A percentile compares a stretch with the other conserved stretches of the same genome.
Evolutionary conservation across 2,329 filamentous ascomycete genomes (phyloP).

Genomic region (Penicillium sumatraense): DNA sequence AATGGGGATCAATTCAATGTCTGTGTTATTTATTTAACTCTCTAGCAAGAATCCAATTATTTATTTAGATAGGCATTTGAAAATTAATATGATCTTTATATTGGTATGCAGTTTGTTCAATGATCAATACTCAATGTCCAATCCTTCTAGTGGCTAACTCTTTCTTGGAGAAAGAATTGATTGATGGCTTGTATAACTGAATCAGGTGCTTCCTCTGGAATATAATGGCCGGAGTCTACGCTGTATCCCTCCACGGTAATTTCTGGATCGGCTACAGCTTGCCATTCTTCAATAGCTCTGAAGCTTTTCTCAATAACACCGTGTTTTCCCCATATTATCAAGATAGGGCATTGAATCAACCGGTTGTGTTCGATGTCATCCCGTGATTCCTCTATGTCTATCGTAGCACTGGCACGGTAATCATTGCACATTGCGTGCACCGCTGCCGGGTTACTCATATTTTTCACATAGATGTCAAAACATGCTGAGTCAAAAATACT

Average conservation of each 20-base stretch:
- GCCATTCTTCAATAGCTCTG: not conserved
- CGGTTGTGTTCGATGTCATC: not conserved
- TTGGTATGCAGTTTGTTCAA: too few relatives aligned
- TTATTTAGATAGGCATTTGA: too few relatives aligned
- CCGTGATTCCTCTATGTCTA: not conserved
- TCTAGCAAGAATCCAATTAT: too few relatives aligned
- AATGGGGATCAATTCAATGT: not conserved
- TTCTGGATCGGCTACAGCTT: not conserved
- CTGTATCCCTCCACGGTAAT: not conserved
- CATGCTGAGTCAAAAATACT: not conserved
- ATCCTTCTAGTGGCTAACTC: too few relatives aligned
- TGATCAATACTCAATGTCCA: too few relatives aligned
- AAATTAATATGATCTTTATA: too few relatives aligned
- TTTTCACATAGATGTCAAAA: not conserved
- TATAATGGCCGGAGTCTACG: not conserved
- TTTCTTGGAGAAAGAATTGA: not conserved
- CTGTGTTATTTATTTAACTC: too few relatives aligned
- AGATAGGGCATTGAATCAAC: not conserved
- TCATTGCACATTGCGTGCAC: constrained; percentile 1
- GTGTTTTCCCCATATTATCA: not conserved
- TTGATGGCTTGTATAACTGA: not conserved
- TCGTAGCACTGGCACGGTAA: not conserved
- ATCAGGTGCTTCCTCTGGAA: not conserved
- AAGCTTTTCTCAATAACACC: not conserved
- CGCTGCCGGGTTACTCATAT: not conserved